Evolutionary conservation across 345 rosid species (phyloP).

Genomic region (Citrus unshiu): DNA sequence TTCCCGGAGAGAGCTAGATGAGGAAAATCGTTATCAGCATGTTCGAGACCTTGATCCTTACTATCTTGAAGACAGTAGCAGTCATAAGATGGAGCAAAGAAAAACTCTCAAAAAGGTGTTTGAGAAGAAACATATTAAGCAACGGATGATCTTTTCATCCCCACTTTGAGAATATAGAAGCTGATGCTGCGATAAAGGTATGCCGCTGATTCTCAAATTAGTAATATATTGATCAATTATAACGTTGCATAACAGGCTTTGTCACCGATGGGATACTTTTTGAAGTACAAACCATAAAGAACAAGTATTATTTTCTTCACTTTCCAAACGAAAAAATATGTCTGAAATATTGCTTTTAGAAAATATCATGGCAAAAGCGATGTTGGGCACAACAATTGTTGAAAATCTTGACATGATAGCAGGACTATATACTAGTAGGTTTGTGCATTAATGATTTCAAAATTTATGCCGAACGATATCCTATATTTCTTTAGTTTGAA

Average conservation of each 20-base stretch:
- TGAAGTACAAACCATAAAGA: background rate
- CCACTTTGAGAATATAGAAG: constrained; percentile 88
- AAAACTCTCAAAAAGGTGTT: constrained; percentile 86
- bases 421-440: too few relatives aligned
- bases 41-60: constrained; percentile 49
- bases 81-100: constrained; percentile 63
- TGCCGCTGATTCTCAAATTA: background rate
- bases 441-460: background rate
- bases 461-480: background rate
- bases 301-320: background rate
- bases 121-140: constrained; percentile 89
- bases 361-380: too few relatives aligned
- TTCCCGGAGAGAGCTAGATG: constrained; percentile 34
- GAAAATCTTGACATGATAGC: too few relatives aligned
- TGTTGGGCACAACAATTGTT: too few relatives aligned
- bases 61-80: constrained; percentile 71
- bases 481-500: too few relatives aligned
- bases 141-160: constrained; percentile 96
- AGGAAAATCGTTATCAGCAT: too few relatives aligned
- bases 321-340: too few relatives aligned
- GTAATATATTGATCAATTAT: background rate
- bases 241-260: background rate
- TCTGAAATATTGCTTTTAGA: background rate
- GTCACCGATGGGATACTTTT: background rate
- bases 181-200: constrained; percentile 95